Evolutionary conservation across 1,139 yeast species (phyloP).

Genomic region (Pneumocystis canis): DNA sequence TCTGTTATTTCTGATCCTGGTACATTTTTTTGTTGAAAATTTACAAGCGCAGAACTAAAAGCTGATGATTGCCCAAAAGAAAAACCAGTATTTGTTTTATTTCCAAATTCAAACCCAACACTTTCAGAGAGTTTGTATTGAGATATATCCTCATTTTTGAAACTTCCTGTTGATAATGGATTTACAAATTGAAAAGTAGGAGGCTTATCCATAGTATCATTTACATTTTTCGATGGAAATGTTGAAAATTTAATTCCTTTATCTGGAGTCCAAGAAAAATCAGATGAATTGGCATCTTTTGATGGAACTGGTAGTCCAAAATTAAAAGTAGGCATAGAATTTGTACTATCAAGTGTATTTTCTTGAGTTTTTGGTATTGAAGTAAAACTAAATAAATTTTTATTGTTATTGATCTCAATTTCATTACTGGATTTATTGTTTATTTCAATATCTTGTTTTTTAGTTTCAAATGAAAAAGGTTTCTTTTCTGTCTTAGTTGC

Average conservation of each 20-base stretch:
- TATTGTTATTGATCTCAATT: background rate
- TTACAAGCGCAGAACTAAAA: background rate
- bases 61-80: background rate
- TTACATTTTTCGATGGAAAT: background rate
- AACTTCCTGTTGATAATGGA: constrained; percentile 7
- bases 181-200: constrained; percentile 9
- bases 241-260: constrained; percentile 24
- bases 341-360: background rate
- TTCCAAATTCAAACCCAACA: background rate
- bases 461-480: background rate
- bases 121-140: background rate
- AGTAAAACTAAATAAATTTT: background rate
- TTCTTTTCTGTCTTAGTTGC: background rate
- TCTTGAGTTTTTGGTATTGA: background rate
- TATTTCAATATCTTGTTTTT: background rate
- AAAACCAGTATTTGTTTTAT: background rate
- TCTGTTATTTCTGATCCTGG: constrained; percentile 16
- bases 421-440: background rate
- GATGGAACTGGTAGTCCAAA: constrained; percentile 2
- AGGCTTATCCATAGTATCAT: background rate
- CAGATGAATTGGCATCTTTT: background rate
- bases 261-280: constrained; percentile 24
- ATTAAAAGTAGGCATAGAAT: constrained; percentile 3
- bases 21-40: constrained; percentile 1
- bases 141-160: background rate